Conservation (phyloP, 805 yeast species). For the Starmerella etchellsii region DNA sequence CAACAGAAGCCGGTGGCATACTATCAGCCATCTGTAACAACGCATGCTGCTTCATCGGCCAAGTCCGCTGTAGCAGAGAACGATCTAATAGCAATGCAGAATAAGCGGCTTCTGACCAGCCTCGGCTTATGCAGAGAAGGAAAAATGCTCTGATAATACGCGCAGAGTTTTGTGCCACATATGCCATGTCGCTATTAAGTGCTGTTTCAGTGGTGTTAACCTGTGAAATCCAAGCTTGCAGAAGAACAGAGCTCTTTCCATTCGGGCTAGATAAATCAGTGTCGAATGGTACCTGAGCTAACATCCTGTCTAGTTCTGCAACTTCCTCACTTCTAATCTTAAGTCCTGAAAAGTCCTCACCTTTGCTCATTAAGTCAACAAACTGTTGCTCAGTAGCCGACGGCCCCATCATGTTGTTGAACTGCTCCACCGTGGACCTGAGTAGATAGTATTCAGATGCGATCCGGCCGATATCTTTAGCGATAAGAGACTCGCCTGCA, state of each 20-base stretch:
- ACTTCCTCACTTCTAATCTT: slow-evolving; percentile 82
- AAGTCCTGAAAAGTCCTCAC: slow-evolving; percentile 84
- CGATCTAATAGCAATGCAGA: slow-evolving; percentile 71
- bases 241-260: slow-evolving; percentile 73
- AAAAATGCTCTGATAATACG: slow-evolving; percentile 88
- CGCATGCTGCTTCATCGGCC: slow-evolving; percentile 82
- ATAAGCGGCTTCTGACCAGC: slow-evolving; percentile 79
- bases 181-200: slow-evolving; percentile 70
- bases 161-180: slow-evolving; percentile 90
- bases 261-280: slow-evolving; percentile 27
- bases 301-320: slow-evolving; percentile 50
- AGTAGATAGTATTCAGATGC: slow-evolving; percentile 88
- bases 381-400: slow-evolving; percentile 86
- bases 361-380: slow-evolving; percentile 74
- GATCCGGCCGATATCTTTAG: slow-evolving; percentile 86
- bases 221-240: slow-evolving; percentile 80
- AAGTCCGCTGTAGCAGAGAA: slow-evolving; percentile 66
- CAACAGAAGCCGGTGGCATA: slow-evolving; percentile 28
- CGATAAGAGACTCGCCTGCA: slow-evolving; percentile 52
- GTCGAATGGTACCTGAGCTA: slow-evolving; percentile 31
- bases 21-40: slow-evolving; percentile 63
- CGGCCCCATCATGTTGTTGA: slow-evolving; percentile 74
- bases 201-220: slow-evolving; percentile 66
- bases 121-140: slow-evolving; percentile 68
- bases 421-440: slow-evolving; percentile 75